Evolutionary conservation across 148 eudicot species (phyloP).

Genomic region (Spergularia marina): DNA sequence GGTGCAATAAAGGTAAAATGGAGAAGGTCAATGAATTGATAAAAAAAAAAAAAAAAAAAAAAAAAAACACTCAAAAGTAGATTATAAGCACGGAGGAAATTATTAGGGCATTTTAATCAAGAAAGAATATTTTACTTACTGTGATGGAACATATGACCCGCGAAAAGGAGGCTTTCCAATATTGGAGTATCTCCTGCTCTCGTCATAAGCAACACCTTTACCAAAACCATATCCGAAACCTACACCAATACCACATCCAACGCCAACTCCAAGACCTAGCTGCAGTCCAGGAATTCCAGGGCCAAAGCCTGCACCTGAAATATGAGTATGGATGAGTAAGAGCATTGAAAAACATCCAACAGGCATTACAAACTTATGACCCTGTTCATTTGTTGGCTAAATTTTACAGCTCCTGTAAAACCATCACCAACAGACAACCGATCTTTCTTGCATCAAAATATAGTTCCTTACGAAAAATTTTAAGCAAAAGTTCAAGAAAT

Average conservation of each 20-base stretch:
- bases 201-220: slow-evolving; percentile 79
- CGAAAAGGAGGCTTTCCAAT: slow-evolving; percentile 43
- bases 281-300: slow-evolving; percentile 89
- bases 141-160: slow-evolving; percentile 48
- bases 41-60: not conserved
- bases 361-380: not conserved
- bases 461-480: not conserved
- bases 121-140: slow-evolving; percentile 40
- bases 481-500: not conserved
- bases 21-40: not conserved
- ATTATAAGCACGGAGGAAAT: not conserved
- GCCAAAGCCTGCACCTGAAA: slow-evolving; percentile 76
- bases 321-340: slow-evolving; percentile 2
- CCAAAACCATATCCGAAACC: slow-evolving; percentile 94
- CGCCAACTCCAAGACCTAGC: slow-evolving; percentile 82
- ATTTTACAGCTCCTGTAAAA: not conserved
- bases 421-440: not conserved
- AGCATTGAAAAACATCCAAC: not conserved
- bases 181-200: slow-evolving; percentile 57
- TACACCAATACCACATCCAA: slow-evolving; percentile 87
- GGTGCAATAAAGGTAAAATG: not conserved
- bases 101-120: not conserved
- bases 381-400: not conserved
- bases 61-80: not conserved
- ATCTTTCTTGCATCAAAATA: not conserved